Base-by-base conservation (phyloP, 192 early-diverging fungal genomes). In the Linderina pennispora region DNA sequence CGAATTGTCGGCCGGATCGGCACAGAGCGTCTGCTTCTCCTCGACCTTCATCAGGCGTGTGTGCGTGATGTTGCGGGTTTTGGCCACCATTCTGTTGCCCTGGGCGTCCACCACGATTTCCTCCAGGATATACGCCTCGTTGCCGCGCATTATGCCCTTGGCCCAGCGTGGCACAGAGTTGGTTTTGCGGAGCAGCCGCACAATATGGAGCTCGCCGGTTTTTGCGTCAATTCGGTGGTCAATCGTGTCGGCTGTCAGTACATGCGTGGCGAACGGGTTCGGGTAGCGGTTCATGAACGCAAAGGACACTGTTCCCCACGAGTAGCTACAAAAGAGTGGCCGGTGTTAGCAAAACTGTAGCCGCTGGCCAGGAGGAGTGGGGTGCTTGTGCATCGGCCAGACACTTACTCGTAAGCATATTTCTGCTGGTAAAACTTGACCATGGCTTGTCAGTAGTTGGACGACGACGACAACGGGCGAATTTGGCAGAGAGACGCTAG, bases 261-360 rank as follows among this genome's bases (percentile, higher is more conserved):
- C 97, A 70, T 99, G 97, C 7, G 83, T 78, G 3, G 97, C 89
- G 67, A 91, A 95, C 19, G 97, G 97, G 63, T 99, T 99, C 36
- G 97, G 97, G 74, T 99, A 99, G 35, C 95, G 86, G 55, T 88
- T 66, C 80, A 85, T 92, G 46, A 97, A 88, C 16, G 93, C 93
- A 44, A 78, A 80, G 8, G 93, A 89, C 40, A 97, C 89, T 43
- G 78, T 84, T 25, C 77, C 74, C 90, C 89, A 93, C 31, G 83
- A 77, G 50, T 84, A 71, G 16, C 69, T 73, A 10, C 8, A 17
- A 36, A 10, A 45, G 28, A 31, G 6, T 11, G 11, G 28, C 28
- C 6, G 11, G 11, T 31, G 5, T 31, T 11, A 31, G 25, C 51
- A 26, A 24, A 8, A 16, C 21, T 16, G 28, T 45, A 22, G 15